Base-by-base conservation (phyloP, 2,329 filamentous ascomycete species). In the Apiospora marii region DNA sequence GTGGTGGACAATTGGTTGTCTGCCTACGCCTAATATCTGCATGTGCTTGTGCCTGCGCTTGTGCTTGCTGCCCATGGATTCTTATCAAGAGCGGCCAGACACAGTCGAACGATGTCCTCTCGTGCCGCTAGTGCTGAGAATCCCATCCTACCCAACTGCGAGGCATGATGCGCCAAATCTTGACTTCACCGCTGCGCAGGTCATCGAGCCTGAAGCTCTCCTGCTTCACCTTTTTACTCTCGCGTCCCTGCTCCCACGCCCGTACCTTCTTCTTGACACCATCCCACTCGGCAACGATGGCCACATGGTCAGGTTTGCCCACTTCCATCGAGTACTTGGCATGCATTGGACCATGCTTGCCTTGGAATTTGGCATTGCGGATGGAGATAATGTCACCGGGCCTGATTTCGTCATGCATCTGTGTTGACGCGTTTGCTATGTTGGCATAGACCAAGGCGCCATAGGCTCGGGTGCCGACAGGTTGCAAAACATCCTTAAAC, bases 221-320 rank as follows among this genome's bases (percentile, higher is more conserved):
- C 74, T 94, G 86, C 85, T 97, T 96, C 71, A 97, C 92, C 86
- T 98, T 98, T 83, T 93, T 96, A 81, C 91, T 95, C 85, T 98
- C 96, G 19, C 96, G 87, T 0, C 96, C 96, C 81, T 99, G 96
- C 82, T 98, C 96, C 94, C 94, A 98, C 1, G 92, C 95, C 41
- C 95, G 87, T 37, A 99, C 92, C 87, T 98, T 98, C 88, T 98
- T 98, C 89, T 98, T 98, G 53, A 94, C 97, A 3, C 96, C 96
- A 82, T 99, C 96, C 96, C 96, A 99, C 82, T 99, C 96, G 13
- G 94, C 90, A 4, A 99, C 96, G 2, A 99, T 86, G 2, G 90
- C 96, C 0, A 98, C 96, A 79, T 99, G 96, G 75, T 96, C 94
- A 4, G 90, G 90, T 81, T 94, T 96, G 75, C 95, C 95, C 0